These are phyloP conservation scores for Alliaria petiolata DNA, from an alignment of 345 rosid genomes.

Conservation along the genomic window DNA sequence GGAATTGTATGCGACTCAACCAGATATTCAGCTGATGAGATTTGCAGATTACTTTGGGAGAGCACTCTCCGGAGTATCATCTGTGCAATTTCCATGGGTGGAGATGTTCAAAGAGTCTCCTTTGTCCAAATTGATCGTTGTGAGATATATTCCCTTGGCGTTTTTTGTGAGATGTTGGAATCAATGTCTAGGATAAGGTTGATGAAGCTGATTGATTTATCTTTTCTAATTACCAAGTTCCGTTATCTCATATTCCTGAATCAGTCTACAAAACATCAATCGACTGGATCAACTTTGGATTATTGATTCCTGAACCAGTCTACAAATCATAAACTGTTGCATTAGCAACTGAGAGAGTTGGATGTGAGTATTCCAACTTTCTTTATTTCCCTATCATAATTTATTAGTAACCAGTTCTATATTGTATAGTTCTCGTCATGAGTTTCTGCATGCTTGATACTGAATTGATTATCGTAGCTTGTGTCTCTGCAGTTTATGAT, in stretches of 20 bases:
- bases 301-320: too few species aligned
- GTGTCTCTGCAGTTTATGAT: background rate
- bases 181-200: background rate
- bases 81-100: slow-evolving; percentile 63
- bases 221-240: slow-evolving; percentile 41
- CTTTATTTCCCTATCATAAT: background rate
- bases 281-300: slow-evolving; percentile 78
- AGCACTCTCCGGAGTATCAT: slow-evolving; percentile 48
- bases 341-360: slow-evolving; percentile 91
- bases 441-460: background rate
- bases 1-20: slow-evolving; percentile 48
- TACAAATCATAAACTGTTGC: too few species aligned
- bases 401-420: background rate
- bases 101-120: slow-evolving; percentile 55
- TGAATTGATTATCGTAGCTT: background rate
- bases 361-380: slow-evolving; percentile 54
- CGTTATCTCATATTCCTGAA: slow-evolving; percentile 58
- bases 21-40: slow-evolving; percentile 61
- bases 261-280: slow-evolving; percentile 60
- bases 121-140: slow-evolving; percentile 50
- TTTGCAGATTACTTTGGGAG: slow-evolving; percentile 69
- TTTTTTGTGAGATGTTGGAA: background rate
- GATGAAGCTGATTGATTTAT: background rate
- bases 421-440: too few species aligned
- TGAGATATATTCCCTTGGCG: slow-evolving; percentile 20